A percentile compares a stretch with the other conserved stretches of the same genome.
Evolutionary conservation across 495 filamentous ascomycete species (phyloP).

Genomic region (Daldinia bambusicola): DNA sequence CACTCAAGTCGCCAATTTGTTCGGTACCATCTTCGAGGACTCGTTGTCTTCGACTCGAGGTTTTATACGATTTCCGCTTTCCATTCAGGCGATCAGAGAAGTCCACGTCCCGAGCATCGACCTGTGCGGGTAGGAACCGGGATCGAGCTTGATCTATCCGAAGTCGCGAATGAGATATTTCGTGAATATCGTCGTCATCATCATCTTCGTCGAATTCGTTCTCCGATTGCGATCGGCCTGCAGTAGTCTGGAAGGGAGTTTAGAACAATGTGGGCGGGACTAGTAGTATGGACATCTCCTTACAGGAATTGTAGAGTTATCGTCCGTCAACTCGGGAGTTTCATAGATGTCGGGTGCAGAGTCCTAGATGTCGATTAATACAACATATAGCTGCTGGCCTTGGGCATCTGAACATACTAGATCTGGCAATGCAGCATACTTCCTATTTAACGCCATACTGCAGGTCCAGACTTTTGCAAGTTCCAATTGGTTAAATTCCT

Average conservation of each 20-base stretch:
- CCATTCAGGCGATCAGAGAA: constrained; percentile 83
- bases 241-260: constrained; percentile 64
- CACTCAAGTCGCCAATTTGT: constrained; percentile 73
- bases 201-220: constrained; percentile 68
- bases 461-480: neutral
- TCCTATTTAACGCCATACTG: constrained; percentile 66
- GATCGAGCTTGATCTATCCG: constrained; percentile 81
- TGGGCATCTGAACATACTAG: constrained; percentile 64
- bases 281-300: constrained; percentile 25
- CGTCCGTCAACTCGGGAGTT: constrained; percentile 89
- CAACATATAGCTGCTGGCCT: neutral
- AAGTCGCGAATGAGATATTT: constrained; percentile 78
- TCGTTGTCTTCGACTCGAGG: constrained; percentile 71
- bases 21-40: constrained; percentile 68
- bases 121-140: constrained; percentile 76
- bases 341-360: constrained; percentile 94
- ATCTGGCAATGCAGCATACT: constrained; percentile 88
- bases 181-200: constrained; percentile 68
- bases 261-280: constrained; percentile 2
- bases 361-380: constrained; percentile 65
- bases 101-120: constrained; percentile 79
- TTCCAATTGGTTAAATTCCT: neutral
- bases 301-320: constrained; percentile 84
- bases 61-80: constrained; percentile 84
- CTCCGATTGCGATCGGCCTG: constrained; percentile 71